These are phyloP conservation scores for Stagonosporopsis tanaceti DNA, from an alignment of 2,329 filamentous ascomycete species.

Conservation along the genomic window DNA sequence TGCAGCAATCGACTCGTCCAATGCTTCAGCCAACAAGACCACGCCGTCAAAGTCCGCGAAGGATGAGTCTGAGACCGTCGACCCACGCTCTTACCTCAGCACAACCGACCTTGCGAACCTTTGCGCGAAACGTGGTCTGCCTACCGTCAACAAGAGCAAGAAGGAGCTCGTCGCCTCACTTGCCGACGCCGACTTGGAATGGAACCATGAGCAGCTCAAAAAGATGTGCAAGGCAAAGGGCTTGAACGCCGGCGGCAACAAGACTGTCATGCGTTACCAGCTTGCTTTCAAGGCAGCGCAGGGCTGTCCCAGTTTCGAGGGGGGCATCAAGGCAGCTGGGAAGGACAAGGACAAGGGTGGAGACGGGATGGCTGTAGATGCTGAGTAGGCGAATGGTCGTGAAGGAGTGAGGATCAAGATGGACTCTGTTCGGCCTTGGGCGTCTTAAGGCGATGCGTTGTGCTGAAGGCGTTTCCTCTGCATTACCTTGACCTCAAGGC, in stretches of 20 bases:
- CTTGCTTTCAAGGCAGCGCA: slow-evolving; percentile 36
- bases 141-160: slow-evolving; percentile 20
- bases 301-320: slow-evolving; percentile 27
- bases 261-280: slow-evolving; percentile 35
- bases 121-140: slow-evolving; percentile 31
- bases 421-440: not conserved
- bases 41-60: slow-evolving; percentile 9
- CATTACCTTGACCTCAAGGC: no score
- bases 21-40: not conserved
- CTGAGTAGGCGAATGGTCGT: slow-evolving; percentile 4
- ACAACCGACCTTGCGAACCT: slow-evolving; percentile 33
- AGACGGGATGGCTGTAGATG: slow-evolving; percentile 15
- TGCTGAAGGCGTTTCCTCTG: no score
- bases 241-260: slow-evolving; percentile 31
- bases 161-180: slow-evolving; percentile 33
- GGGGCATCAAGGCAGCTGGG: slow-evolving; percentile 12
- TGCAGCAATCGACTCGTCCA: not conserved
- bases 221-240: slow-evolving; percentile 34
- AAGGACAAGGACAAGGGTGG: slow-evolving; percentile 6
- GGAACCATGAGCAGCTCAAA: slow-evolving; percentile 29
- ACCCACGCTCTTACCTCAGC: slow-evolving; percentile 37
- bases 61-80: slow-evolving; percentile 25
- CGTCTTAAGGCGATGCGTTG: not conserved
- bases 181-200: slow-evolving; percentile 33
- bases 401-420: not conserved